Base-by-base conservation (phyloP, 768 basidiomycete genomes). In the Tricholoma terreum region DNA sequence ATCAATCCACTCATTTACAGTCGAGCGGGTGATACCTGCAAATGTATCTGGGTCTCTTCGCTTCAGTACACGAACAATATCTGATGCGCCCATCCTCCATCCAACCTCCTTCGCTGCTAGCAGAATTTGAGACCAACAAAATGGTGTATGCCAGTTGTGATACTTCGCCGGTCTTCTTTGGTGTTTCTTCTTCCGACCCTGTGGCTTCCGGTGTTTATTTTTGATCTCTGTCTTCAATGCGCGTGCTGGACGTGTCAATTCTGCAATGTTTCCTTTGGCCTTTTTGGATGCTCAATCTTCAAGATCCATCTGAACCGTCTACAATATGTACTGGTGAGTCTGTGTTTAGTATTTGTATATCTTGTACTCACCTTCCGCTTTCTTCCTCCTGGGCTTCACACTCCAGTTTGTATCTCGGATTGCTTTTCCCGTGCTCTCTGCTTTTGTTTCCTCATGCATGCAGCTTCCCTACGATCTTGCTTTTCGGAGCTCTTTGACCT, bases 1-100 rank as follows among this genome's bases (percentile, higher is more conserved):
- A 42, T 67, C 67, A 56, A 70, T 66, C 67, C 69, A 69, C 12
- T 43, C 56, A 3, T 67, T 59, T 11, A 70, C 56, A 4, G 63
- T 68, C 4, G 40, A 64, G 2, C 48, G 54, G 30, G 22, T 65
- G 42, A 69, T 48, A 10, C 35, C 34, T 1, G 27, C 34, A 49
- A 67, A 69, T 8, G 48, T 50, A 8, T 49, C 51, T 10, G 61
- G 50, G 45, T 64, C 38, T 11, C 27, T 33, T 7, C 36, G 33
- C 42, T 68, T 58, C 8, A 65, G 52, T 6, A 43, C 27, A 3
- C 55, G 54, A 4, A 58, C 64, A 54, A 67, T 68, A 2, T 4
- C 30, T 6, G 11, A 14, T 19, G 46, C 5, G 7, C 46, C 6
- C 46, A 48, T 48, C 12, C n/a, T 48, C 40, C 7, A 42, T 3